Evolutionary conservation across 306 rosid species (phyloP), one percentile per base, ranked within the genome.

Genomic region (Betula pendula): DNA sequence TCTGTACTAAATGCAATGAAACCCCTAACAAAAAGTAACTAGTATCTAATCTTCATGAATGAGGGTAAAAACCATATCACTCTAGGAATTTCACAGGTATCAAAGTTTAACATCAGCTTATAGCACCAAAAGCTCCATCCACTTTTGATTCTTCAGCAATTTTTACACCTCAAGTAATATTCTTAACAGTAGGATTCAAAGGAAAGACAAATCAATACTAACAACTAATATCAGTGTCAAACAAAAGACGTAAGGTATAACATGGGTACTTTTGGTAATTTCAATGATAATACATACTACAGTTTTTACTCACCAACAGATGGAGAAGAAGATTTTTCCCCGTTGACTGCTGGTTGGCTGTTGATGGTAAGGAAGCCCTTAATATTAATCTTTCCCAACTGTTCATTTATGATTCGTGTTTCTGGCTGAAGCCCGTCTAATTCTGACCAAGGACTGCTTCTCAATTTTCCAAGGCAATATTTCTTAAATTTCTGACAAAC

Each of bases 391-490:
- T 80, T 92, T 71, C 84, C 97, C 70, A 92, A 91, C 71, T 71
- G 92, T 75, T 95, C 97, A 14, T 88, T 90, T 78, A 95, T 95
- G 82, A 91, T 89, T 80, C 83, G 85, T 48, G 97, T 90, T 90
- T 92, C 99, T 22, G 96, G 94, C 85, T 89, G 97, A 80, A 95
- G 94, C 81, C 99, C 97, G 53, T 95, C 97, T 55, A 95, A 73
- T 79, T 95, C 99, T 42, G 97, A 92, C 99, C 99, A 95, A 35
- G 99, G 99, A 74, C 88, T 90, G 89, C 88, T 95, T 85, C 88
- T 95, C 92, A 95, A 84, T 83, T 88, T 90, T 78, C 99, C 96
- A 81, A 87, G 86, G 85, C 96, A 95, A 84, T 79, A 87, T 80
- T 89, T 20, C 85, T 77, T 90, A 83, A 95, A 95, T 81, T 90